phyloP scores from a whole-genome alignment of 768 basidiomycete genomes.

The Chalciporus chontae region DNA sequence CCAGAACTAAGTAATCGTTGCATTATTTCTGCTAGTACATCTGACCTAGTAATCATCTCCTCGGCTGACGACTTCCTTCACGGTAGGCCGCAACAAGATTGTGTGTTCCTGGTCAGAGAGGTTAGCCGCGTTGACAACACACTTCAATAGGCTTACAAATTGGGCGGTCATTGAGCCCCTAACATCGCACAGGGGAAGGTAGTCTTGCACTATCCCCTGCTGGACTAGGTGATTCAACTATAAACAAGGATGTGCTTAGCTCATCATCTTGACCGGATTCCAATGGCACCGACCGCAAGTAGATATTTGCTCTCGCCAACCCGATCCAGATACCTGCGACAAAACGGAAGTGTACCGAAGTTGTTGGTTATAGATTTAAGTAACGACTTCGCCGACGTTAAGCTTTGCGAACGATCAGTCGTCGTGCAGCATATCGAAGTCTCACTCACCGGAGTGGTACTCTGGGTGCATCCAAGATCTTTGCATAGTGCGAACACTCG shows the following conservation, averaged over 20 bases:
- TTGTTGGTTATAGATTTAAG: constrained; percentile 85
- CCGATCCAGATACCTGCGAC: constrained; percentile 91
- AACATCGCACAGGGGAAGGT: constrained; percentile 88
- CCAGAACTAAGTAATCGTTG: not conserved
- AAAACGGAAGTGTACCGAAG: constrained; percentile 95
- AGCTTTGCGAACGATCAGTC: constrained; percentile 39
- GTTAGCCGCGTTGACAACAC: constrained; percentile 4
- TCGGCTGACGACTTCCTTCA: constrained; percentile 80
- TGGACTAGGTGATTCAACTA: constrained; percentile 88
- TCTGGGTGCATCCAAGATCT: constrained; percentile 62
- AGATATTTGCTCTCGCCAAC: constrained; percentile 91
- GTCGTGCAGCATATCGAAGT: not conserved
- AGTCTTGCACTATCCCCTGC: constrained; percentile 86
- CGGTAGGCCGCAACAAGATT: constrained; percentile 78
- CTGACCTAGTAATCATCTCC: constrained; percentile 70
- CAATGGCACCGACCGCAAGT: constrained; percentile 59
- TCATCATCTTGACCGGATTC: not conserved
- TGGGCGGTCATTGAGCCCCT: constrained; percentile 92
- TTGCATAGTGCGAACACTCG: constrained; percentile 92
- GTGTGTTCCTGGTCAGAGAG: constrained; percentile 66
- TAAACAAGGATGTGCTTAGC: not conserved
- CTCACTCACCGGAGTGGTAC: constrained; percentile 66
- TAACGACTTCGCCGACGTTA: constrained; percentile 81
- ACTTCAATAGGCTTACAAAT: constrained; percentile 50
- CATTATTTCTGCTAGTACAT: constrained; percentile 3